phyloP scores from a whole-genome alignment of 352 stramenopile species.

The Phytophthora lateralis region DNA sequence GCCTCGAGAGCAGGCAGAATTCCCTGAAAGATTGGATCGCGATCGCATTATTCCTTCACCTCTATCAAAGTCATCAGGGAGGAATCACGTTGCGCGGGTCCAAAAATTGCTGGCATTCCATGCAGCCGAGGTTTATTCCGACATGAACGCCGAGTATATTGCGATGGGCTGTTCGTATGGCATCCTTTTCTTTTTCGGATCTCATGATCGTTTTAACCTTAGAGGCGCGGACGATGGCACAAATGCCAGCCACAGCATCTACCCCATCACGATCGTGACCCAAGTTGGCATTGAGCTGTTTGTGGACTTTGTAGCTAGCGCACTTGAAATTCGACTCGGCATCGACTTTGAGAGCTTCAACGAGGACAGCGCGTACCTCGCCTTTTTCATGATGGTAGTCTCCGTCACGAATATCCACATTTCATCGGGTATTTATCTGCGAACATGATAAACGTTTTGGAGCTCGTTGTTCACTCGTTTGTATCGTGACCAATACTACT shows the following conservation, averaged over 20 bases:
- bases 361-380: conserved; percentile 21
- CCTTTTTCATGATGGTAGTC: conserved; percentile 23
- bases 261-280: conserved; percentile 10
- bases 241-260: conserved; percentile 5
- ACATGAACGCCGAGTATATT: conserved; percentile 55
- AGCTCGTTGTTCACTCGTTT: no score
- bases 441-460: neutral
- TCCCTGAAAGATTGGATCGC: neutral
- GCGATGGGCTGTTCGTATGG: conserved; percentile 40
- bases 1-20: neutral
- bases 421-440: conserved; percentile 17
- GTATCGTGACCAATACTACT: no score
- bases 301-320: conserved; percentile 29
- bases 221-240: neutral
- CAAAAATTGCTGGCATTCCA: conserved; percentile 28
- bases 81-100: neutral
- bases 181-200: conserved; percentile 35
- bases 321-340: conserved; percentile 23
- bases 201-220: conserved; percentile 33
- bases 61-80: neutral
- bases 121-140: conserved; percentile 27
- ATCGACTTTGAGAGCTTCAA: conserved; percentile 28
- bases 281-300: conserved; percentile 26
- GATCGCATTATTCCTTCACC: neutral
- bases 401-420: conserved; percentile 29